These are phyloP conservation scores for Aegilops speltoides DNA, from an alignment of 176 grass and related monocot genomes.

Conservation along the genomic window DNA sequence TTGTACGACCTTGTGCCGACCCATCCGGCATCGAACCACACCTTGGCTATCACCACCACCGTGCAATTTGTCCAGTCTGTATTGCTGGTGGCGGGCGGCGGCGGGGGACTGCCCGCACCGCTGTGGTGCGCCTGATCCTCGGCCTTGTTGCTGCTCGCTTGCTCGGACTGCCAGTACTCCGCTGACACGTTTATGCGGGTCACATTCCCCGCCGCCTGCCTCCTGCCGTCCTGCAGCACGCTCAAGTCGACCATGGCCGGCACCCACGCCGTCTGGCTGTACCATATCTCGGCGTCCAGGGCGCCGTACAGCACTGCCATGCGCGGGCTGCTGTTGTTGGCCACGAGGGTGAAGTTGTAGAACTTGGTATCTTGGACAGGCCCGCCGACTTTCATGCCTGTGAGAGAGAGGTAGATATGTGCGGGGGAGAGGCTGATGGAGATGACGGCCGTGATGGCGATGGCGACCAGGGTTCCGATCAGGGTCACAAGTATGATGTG, in stretches of 20 bases:
- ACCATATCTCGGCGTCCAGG: not conserved
- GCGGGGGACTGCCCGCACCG: no score
- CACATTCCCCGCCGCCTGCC: not conserved
- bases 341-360: not conserved
- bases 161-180: not conserved
- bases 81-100: no score
- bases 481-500: not conserved
- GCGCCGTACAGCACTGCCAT: not conserved
- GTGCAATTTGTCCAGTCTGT: not conserved
- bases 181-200: not conserved
- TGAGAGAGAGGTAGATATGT: not conserved
- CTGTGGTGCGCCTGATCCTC: not conserved
- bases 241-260: not conserved
- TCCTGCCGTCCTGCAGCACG: not conserved
- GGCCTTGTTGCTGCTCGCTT: not conserved
- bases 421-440: conserved; percentile 5
- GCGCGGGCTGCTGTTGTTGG: not conserved
- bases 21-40: not conserved
- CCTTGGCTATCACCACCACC: not conserved
- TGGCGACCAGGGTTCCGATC: not conserved
- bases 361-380: not conserved
- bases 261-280: not conserved
- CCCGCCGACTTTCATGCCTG: not conserved
- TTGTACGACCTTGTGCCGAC: not conserved
- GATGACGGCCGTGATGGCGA: not conserved